phyloP scores from a whole-genome alignment of 306 rosid species.

The Cotoneaster glaucophyllus region DNA sequence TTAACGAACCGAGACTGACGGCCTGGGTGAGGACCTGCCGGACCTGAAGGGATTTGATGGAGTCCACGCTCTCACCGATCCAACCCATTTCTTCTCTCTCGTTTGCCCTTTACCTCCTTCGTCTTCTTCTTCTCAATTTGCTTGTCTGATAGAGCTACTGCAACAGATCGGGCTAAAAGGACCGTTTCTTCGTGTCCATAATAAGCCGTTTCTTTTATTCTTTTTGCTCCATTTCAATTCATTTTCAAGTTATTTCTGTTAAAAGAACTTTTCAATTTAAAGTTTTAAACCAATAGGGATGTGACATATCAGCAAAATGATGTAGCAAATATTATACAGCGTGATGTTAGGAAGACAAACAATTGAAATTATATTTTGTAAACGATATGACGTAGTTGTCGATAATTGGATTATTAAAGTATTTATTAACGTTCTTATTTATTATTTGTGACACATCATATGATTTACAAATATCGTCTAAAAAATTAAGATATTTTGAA shows the following conservation, averaged over 20 bases:
- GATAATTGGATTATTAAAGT: too few species aligned
- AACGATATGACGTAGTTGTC: too few species aligned
- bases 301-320: neutral
- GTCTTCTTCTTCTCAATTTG: neutral
- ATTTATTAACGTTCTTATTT: too few species aligned
- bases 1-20: conserved; percentile 67
- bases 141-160: neutral
- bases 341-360: too few species aligned
- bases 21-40: conserved; percentile 74
- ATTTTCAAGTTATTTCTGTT: neutral
- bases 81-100: conserved; percentile 45
- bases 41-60: conserved; percentile 80
- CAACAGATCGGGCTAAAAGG: neutral
- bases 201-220: neutral
- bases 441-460: too few species aligned
- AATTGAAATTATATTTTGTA: too few species aligned
- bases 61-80: conserved; percentile 63
- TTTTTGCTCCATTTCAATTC: neutral
- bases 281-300: neutral
- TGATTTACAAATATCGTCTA: too few species aligned
- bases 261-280: neutral
- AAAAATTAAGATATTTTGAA: too few species aligned
- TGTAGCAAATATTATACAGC: neutral
- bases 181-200: neutral
- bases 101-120: neutral